Conservation (phyloP, 2,329 filamentous ascomycete genomes). For the Aspergillus quadricinctus region DNA sequence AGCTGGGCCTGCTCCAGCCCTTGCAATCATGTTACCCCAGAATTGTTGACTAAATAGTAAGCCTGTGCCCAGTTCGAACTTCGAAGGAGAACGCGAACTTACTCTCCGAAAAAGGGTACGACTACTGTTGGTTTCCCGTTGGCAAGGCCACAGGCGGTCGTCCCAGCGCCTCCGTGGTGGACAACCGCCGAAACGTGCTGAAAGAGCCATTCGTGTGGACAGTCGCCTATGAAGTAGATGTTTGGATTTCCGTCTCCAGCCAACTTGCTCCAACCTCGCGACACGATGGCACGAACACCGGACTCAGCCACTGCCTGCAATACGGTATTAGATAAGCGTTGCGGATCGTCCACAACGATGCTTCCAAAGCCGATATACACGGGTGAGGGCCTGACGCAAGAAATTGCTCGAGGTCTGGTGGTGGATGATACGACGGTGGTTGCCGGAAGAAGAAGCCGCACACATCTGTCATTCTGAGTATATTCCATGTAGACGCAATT, state of each 20-base stretch:
- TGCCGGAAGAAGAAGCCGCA: conserved; percentile 47
- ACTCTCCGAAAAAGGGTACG: conserved; percentile 56
- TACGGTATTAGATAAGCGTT: conserved; percentile 42
- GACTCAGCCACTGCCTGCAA: conserved; percentile 45
- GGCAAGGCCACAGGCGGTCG: conserved; percentile 52
- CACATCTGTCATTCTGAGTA: conserved; percentile 20
- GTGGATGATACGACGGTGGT: conserved; percentile 36
- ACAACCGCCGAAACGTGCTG: conserved; percentile 52
- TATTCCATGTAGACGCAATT: not conserved
- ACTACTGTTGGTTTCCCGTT: conserved; percentile 51
- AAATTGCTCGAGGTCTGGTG: conserved; percentile 40
- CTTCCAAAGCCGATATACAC: conserved; percentile 56
- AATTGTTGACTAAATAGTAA: conserved; percentile 42
- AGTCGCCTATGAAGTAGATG: conserved; percentile 52
- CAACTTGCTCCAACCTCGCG: conserved; percentile 52
- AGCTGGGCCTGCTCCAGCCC: conserved; percentile 46
- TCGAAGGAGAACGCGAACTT: conserved; percentile 1
- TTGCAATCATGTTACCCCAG: conserved; percentile 51
- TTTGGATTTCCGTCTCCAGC: conserved; percentile 31
- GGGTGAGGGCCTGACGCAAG: conserved; percentile 46
- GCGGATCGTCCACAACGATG: conserved; percentile 52
- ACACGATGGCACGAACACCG: conserved; percentile 52
- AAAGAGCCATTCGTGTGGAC: conserved; percentile 58
- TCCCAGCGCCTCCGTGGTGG: conserved; percentile 58
- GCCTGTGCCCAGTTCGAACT: too few relatives aligned